Evolutionary conservation across 1,139 yeast species (phyloP).

Genomic region (Suhomyces kunorum): DNA sequence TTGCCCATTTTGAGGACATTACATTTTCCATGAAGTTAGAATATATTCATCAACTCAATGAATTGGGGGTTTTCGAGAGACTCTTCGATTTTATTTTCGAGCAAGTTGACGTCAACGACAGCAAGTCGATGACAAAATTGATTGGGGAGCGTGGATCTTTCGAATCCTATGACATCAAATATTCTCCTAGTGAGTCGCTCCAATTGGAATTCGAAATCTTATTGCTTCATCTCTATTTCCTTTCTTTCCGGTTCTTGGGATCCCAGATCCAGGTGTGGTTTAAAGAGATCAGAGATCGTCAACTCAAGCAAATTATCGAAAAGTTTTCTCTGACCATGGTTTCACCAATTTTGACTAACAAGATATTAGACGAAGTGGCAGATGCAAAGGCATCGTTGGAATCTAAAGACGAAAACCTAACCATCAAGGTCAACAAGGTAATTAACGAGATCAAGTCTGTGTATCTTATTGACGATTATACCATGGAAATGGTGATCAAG

Average conservation of each 20-base stretch:
- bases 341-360: conserved; percentile 63
- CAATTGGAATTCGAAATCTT: conserved; percentile 36
- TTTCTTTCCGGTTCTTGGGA: conserved; percentile 60
- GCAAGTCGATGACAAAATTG: conserved; percentile 32
- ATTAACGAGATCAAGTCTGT: conserved; percentile 72
- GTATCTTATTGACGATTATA: conserved; percentile 84
- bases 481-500: conserved; percentile 74
- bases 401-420: conserved; percentile 55
- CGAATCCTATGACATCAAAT: conserved; percentile 22
- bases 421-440: conserved; percentile 60
- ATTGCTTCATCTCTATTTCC: conserved; percentile 57
- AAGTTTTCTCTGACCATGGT: conserved; percentile 60
- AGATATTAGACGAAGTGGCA: conserved; percentile 60
- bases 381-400: conserved; percentile 38
- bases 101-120: conserved; percentile 46
- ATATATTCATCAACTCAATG: conserved; percentile 59
- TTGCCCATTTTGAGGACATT: conserved; percentile 64
- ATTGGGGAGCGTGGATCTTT: conserved; percentile 22
- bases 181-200: conserved; percentile 23
- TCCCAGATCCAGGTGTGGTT: conserved; percentile 75
- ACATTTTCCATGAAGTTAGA: conserved; percentile 64
- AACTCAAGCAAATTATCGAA: conserved; percentile 58
- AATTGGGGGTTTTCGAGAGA: conserved; percentile 44
- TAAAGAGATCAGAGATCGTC: conserved; percentile 58
- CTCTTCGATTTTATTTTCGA: conserved; percentile 55